phyloP scores from a whole-genome alignment of 768 basidiomycete species.

The Tylopilus sp. region DNA sequence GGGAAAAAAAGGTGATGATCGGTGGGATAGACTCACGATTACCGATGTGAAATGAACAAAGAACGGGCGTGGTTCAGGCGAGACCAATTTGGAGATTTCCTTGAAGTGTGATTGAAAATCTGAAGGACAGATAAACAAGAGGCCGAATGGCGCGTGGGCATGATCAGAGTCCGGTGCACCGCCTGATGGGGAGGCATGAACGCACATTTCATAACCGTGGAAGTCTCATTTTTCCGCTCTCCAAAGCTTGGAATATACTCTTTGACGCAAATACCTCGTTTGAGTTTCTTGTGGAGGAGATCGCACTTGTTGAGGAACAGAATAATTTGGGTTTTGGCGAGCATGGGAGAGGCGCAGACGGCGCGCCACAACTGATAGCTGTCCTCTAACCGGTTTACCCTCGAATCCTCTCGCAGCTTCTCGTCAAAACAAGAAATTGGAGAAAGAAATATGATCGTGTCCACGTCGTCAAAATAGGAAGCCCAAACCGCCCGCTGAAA shows the following conservation, averaged over 20 bases:
- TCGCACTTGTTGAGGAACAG: slow-evolving; percentile 70
- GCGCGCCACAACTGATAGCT: slow-evolving; percentile 73
- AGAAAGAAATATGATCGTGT: slow-evolving; percentile 78
- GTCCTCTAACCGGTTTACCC: slow-evolving; percentile 73
- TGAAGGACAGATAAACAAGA: slow-evolving; percentile 24
- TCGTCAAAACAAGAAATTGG: slow-evolving; percentile 82
- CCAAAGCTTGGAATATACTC: slow-evolving; percentile 74
- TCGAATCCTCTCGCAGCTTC: slow-evolving; percentile 63
- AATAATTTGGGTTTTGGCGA: slow-evolving; percentile 51
- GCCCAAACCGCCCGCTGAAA: slow-evolving; percentile 70
- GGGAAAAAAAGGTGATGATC: not conserved
- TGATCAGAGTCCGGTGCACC: slow-evolving; percentile 8
- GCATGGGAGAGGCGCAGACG: slow-evolving; percentile 65
- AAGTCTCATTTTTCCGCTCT: slow-evolving; percentile 65
- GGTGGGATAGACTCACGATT: slow-evolving; percentile 48
- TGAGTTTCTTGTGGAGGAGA: slow-evolving; percentile 68
- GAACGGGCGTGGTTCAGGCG: slow-evolving; percentile 63
- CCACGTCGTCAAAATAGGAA: slow-evolving; percentile 78
- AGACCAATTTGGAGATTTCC: slow-evolving; percentile 61
- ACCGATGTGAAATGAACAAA: slow-evolving; percentile 75
- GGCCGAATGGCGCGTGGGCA: not conserved
- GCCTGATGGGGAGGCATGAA: slow-evolving; percentile 9
- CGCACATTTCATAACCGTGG: slow-evolving; percentile 70
- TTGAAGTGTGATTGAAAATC: slow-evolving; percentile 82
- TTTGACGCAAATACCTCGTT: slow-evolving; percentile 59